phyloP scores from a whole-genome alignment of 352 stramenopile species.

The Pilasporangium apinafurcum region DNA sequence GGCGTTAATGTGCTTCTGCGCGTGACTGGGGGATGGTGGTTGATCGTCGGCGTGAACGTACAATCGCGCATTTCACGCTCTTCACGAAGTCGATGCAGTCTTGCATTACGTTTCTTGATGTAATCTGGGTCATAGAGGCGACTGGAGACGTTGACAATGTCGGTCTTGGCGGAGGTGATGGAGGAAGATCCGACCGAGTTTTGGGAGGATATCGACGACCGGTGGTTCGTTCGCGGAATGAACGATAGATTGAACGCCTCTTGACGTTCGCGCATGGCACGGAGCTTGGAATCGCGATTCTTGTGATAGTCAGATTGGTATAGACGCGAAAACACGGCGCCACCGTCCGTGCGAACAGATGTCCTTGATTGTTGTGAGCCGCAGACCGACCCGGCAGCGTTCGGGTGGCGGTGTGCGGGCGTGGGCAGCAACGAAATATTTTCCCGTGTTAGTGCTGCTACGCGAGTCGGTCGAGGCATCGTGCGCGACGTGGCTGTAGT shows the following conservation, averaged over 20 bases:
- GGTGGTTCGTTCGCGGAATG: slow-evolving; percentile 41
- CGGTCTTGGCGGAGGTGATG: slow-evolving; percentile 67
- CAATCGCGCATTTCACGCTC: slow-evolving; percentile 79
- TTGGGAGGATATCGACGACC: slow-evolving; percentile 51
- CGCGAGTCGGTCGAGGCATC: slow-evolving; percentile 28
- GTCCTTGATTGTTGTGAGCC: slow-evolving; percentile 70
- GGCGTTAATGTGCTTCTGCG: too few relatives aligned
- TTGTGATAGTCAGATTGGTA: slow-evolving; percentile 85
- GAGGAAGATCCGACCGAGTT: slow-evolving; percentile 60
- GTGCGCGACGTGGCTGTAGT: slow-evolving; percentile 11
- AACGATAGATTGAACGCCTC: slow-evolving; percentile 54
- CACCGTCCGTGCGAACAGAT: slow-evolving; percentile 69
- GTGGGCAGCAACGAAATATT: slow-evolving; percentile 74
- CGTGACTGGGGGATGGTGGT: too few relatives aligned
- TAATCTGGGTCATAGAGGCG: slow-evolving; percentile 84
- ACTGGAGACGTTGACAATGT: slow-evolving; percentile 69
- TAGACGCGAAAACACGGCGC: slow-evolving; percentile 73
- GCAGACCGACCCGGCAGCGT: slow-evolving; percentile 49
- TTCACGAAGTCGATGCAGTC: slow-evolving; percentile 65
- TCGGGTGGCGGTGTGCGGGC: slow-evolving; percentile 19
- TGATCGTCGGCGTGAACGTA: slow-evolving; percentile 71
- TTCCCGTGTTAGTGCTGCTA: slow-evolving; percentile 67
- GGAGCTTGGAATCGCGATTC: slow-evolving; percentile 64
- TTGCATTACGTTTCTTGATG: slow-evolving; percentile 67
- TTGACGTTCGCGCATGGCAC: slow-evolving; percentile 53